Percentiles rank a stretch among this genome's conserved stretches.
Evolutionary conservation across 805 yeast species (phyloP).

Genomic region (Ogataea paradorogensis): DNA sequence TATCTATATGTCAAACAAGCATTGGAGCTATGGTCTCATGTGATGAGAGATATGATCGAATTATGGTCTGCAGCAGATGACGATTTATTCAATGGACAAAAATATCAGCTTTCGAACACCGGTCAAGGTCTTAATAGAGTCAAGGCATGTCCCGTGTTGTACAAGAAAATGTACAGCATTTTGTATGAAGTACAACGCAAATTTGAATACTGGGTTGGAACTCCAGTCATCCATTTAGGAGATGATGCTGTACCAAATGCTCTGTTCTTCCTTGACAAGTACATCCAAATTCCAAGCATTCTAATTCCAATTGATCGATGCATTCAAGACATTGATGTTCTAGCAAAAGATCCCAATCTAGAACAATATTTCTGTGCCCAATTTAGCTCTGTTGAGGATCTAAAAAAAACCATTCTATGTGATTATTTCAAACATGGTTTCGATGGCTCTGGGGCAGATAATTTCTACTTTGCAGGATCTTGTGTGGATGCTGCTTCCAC

Average conservation of each 20-base stretch:
- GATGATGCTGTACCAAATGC: slow-evolving; percentile 86
- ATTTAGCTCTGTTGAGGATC: slow-evolving; percentile 52
- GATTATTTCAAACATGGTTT: slow-evolving; percentile 59
- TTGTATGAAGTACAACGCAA: slow-evolving; percentile 65
- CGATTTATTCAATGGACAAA: slow-evolving; percentile 57
- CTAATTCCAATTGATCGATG: slow-evolving; percentile 68
- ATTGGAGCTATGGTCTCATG: slow-evolving; percentile 68
- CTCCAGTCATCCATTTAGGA: slow-evolving; percentile 76
- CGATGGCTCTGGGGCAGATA: slow-evolving; percentile 83
- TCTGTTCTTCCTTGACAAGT: slow-evolving; percentile 72
- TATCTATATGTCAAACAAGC: slow-evolving; percentile 75
- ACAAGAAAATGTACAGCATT: slow-evolving; percentile 68
- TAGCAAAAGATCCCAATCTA: slow-evolving; percentile 46
- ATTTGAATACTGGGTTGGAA: slow-evolving; percentile 69
- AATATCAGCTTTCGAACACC: slow-evolving; percentile 62
- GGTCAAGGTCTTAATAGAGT: slow-evolving; percentile 82
- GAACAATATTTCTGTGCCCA: slow-evolving; percentile 53
- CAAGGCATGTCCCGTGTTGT: slow-evolving; percentile 67
- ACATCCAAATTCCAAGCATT: slow-evolving; percentile 75
- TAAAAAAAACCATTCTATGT: slow-evolving; percentile 45
- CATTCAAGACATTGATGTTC: slow-evolving; percentile 50
- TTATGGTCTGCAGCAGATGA: slow-evolving; percentile 76
- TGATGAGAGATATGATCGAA: slow-evolving; percentile 74
- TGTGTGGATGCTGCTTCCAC: slow-evolving; percentile 83
- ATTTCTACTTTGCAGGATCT: slow-evolving; percentile 78